Evolutionary conservation across 2,329 filamentous ascomycete genomes (phyloP), one percentile per base, ranked within the genome.

Genomic region (Sarocladium kiliense): DNA sequence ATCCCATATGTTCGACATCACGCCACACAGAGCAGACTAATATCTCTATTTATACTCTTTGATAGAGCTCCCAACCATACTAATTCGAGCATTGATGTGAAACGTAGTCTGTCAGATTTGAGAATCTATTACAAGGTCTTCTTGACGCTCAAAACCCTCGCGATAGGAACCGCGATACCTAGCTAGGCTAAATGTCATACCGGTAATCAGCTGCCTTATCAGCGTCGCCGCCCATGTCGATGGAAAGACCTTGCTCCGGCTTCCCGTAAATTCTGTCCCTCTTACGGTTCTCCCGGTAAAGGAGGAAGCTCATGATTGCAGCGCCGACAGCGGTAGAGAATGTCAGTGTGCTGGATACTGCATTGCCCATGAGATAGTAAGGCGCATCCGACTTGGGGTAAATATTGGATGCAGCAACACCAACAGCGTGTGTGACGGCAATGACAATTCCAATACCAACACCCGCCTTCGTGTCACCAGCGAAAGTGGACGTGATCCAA

Each of bases 381-480:
- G 58, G 57, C 1, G 57, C 57, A 55, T 58, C 58, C 1, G 47
- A 47, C 32, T 54, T 56, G 19, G 58, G 58, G 36, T 60, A 60
- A 19, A 60, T 58, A 36, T 57, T 60, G 36, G 58, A 60, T 5
- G 58, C 57, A 12, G 58, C 58, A 42, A 60, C 55, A 3, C 58
- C 58, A 26, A 60, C 45, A 1, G 57, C 57, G 19, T 60, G 58
- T 4, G 58, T 60, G 26, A 60, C 57, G 14, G 58, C 58, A 19
- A 60, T 60, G 32, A 58, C 58, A 19, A 60, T 57, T 12, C 58
- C 58, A 19, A 60, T 53, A 14, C 58, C 58, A 32, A 60, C 57
- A n/a, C 58, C 58, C 23, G 58, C 58, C 37, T 60, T 60, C 21
- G 58, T 60, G 34, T 60, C 58, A 25, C 58, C 58, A 2, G 58